Evolutionary conservation across 192 early-diverging fungal species (phyloP).

Genomic region (Rhizoclosmatium globosum): DNA sequence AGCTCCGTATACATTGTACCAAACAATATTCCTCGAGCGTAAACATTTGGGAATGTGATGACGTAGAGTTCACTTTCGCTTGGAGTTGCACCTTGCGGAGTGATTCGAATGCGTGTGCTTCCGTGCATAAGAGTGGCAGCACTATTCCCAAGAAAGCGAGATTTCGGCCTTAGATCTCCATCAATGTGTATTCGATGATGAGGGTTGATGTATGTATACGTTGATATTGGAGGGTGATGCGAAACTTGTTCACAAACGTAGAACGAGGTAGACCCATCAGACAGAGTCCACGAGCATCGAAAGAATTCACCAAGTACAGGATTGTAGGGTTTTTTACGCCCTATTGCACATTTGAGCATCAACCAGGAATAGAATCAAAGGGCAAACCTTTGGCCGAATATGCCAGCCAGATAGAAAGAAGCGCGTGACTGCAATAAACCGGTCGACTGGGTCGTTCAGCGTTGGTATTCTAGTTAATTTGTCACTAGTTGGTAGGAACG

Average conservation of each 20-base stretch:
- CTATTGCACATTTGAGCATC: background rate
- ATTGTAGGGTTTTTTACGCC: constrained; percentile 97
- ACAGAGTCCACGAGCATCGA: constrained; percentile 73
- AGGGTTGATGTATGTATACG: constrained; percentile 67
- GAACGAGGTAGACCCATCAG: constrained; percentile 68
- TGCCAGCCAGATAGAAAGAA: constrained; percentile 71
- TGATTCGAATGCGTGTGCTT: constrained; percentile 61
- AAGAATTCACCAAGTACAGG: constrained; percentile 93
- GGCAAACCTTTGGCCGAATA: constrained; percentile 60
- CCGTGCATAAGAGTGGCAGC: constrained; percentile 74
- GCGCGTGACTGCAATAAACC: constrained; percentile 70
- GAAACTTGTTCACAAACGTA: constrained; percentile 94
- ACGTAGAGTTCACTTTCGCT: constrained; percentile 69
- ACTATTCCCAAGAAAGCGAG: constrained; percentile 72
- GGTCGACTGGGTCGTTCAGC: constrained; percentile 66
- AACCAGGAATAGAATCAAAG: background rate
- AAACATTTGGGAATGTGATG: constrained; percentile 69
- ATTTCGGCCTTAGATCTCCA: constrained; percentile 66
- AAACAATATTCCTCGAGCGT: constrained; percentile 72
- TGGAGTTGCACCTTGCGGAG: constrained; percentile 65
- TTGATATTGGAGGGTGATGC: constrained; percentile 94
- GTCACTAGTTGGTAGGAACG: background rate
- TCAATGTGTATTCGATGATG: constrained; percentile 58
- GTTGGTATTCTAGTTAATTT: constrained; percentile 54
- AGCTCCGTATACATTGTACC: constrained; percentile 70